phyloP scores from a whole-genome alignment of 441 rosid genomes.

The Populus trichocarpa region DNA sequence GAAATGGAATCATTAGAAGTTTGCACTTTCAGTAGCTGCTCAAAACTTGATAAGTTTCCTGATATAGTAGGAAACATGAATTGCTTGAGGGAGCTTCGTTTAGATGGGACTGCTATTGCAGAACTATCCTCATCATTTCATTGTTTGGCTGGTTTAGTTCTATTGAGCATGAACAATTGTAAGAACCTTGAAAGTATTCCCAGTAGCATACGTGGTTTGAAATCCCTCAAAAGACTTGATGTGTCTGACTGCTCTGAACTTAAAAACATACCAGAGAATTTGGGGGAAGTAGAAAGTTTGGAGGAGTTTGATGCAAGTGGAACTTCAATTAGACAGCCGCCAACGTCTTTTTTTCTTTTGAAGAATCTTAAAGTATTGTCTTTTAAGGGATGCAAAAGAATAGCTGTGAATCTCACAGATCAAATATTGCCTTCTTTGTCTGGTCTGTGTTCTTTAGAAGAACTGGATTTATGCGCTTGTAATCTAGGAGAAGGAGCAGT shows the following conservation, averaged over 20 bases:
- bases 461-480: neutral
- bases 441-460: neutral
- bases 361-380: conserved; percentile 17
- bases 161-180: neutral
- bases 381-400: conserved; percentile 13
- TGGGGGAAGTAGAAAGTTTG: conserved; percentile 4
- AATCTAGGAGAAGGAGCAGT: neutral
- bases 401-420: no score
- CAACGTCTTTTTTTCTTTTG: conserved; percentile 11
- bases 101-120: conserved; percentile 15
- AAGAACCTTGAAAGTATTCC: conserved; percentile 5
- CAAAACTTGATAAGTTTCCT: neutral
- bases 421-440: neutral
- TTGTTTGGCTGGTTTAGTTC: neutral
- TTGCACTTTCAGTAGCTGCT: conserved; percentile 9
- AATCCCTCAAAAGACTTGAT: conserved; percentile 1
- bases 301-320: conserved; percentile 16
- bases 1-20: no score
- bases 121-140: conserved; percentile 14
- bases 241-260: neutral
- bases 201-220: neutral
- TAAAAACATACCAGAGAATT: conserved; percentile 16
- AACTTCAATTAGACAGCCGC: conserved; percentile 11
- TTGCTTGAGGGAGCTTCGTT: conserved; percentile 4
- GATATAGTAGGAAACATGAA: conserved; percentile 27